Base-by-base conservation (phyloP, 805 yeast species). In the Suhomyces vadensis region DNA sequence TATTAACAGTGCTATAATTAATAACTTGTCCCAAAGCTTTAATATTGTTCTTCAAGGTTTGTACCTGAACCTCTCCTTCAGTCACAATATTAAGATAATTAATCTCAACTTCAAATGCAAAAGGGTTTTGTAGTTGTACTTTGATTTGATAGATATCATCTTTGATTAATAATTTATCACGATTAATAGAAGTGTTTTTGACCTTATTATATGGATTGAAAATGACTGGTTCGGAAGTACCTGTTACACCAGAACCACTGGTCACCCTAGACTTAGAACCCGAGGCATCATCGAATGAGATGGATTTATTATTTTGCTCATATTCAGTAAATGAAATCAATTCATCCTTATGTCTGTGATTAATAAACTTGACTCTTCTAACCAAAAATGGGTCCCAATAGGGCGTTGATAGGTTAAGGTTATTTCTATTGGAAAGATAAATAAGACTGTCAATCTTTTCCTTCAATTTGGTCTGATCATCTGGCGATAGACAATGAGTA, bases 311-410 rank as follows among this genome's bases (percentile, higher is more conserved):
- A n/a, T 46, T 44, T 20, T 49, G 44, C 37, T 57, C 54, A 37
- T 53, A 51, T 31, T 64, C 66, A 1, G 54, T 23, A 45, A 64
- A 59, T n/a, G 65, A 81, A 1, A 79, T 65, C 24, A 79, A 64
- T 2, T 77, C 73, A 16, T 67, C 74, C 13, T 51, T 51, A 16
- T 44, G 37, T 21, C 51, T 52, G 23, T 44, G 52, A 31, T 40
- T 52, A 2, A 63, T 51, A 37, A 80, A 59, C 17, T 61, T 56
- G 7, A 82, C 65, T 21, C 72, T 75, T 47, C 91, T 69, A 1
- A 87, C 65, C 6, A 92, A 44, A 44, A 72, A 75, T 0, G 83
- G 81, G 60, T 92, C 97, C 87, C 95, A 87, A 55, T 87, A 88
- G 1, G 69, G 64, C 8, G 64, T 48, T 1, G 52, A 53, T 9